phyloP scores from a whole-genome alignment of 2,329 filamentous ascomycete species.

The Emmonsia crescens region DNA sequence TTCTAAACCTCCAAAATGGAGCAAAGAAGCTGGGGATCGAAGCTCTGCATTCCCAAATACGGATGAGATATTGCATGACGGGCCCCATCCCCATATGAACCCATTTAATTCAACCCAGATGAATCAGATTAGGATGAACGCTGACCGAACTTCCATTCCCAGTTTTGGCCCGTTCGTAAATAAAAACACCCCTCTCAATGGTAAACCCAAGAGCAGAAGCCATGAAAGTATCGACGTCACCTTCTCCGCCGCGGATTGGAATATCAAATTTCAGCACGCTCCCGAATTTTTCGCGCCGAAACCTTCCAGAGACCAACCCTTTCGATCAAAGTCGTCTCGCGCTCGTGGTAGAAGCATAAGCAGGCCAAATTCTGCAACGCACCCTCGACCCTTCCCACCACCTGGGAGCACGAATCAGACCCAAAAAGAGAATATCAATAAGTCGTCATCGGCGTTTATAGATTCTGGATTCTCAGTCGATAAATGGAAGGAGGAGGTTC shows the following conservation, averaged over 20 bases:
- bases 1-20: conserved; percentile 7
- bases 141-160: conserved; percentile 4
- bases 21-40: background rate
- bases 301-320: conserved; percentile 17
- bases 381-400: conserved; percentile 13
- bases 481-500: conserved; percentile 26
- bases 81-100: background rate
- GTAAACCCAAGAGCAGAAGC: conserved; percentile 24
- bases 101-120: background rate
- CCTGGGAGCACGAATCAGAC: conserved; percentile 11
- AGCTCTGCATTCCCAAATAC: background rate
- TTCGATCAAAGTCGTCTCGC: conserved; percentile 14
- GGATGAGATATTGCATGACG: background rate
- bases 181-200: conserved; percentile 10
- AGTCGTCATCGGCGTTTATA: conserved; percentile 21
- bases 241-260: conserved; percentile 35
- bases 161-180: conserved; percentile 7
- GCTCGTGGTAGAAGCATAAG: conserved; percentile 17
- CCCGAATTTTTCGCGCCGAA: conserved; percentile 28
- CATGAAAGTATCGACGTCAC: conserved; percentile 26
- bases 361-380: conserved; percentile 13
- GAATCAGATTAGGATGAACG: background rate
- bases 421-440: conserved; percentile 8
- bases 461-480: conserved; percentile 29
- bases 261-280: conserved; percentile 23